A percentile compares a stretch with the other conserved stretches of the same genome.
These are phyloP conservation scores for Rhodofomes roseus DNA, from an alignment of 1,284 basidiomycete species.

Conservation along the genomic window DNA sequence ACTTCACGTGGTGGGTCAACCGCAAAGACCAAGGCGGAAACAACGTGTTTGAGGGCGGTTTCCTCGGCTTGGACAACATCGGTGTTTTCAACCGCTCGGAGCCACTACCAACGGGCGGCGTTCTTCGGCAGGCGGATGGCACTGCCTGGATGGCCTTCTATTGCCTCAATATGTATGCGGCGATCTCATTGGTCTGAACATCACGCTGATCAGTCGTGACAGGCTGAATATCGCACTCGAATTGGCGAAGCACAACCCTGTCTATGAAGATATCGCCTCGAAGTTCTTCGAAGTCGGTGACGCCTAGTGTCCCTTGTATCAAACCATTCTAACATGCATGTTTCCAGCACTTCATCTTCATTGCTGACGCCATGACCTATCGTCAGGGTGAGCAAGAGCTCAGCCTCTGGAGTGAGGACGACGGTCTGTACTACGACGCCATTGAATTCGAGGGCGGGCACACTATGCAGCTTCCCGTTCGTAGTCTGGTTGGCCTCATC, in stretches of 20 bases:
- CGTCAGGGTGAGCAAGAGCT: constrained; percentile 70
- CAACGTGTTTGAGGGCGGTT: constrained; percentile 98
- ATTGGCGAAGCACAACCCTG: constrained; percentile 94
- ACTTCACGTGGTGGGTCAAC: constrained; percentile 99
- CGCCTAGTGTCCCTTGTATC: too few relatives aligned
- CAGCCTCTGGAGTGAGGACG: constrained; percentile 93
- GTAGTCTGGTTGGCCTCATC: constrained; percentile 92
- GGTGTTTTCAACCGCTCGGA: constrained; percentile 98
- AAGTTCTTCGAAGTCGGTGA: constrained; percentile 87
- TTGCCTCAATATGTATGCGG: constrained; percentile 87
- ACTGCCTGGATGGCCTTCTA: constrained; percentile 99
- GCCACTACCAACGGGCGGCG: constrained; percentile 89
- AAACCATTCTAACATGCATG: constrained; percentile 2
- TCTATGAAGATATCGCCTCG: constrained; percentile 99
- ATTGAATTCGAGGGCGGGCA: constrained; percentile 88
- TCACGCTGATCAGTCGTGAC: not conserved
- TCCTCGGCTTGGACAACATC: constrained; percentile 97
- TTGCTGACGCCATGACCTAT: constrained; percentile 97
- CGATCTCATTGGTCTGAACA: too few relatives aligned
- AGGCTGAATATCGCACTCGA: constrained; percentile 97
- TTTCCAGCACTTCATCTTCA: constrained; percentile 87
- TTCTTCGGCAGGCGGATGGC: constrained; percentile 92
- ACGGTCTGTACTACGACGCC: constrained; percentile 98
- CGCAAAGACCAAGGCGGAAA: constrained; percentile 93
- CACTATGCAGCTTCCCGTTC: constrained; percentile 87